Evolutionary conservation across 495 filamentous ascomycete genomes (phyloP).

Genomic region (Pyrenula aspistea): DNA sequence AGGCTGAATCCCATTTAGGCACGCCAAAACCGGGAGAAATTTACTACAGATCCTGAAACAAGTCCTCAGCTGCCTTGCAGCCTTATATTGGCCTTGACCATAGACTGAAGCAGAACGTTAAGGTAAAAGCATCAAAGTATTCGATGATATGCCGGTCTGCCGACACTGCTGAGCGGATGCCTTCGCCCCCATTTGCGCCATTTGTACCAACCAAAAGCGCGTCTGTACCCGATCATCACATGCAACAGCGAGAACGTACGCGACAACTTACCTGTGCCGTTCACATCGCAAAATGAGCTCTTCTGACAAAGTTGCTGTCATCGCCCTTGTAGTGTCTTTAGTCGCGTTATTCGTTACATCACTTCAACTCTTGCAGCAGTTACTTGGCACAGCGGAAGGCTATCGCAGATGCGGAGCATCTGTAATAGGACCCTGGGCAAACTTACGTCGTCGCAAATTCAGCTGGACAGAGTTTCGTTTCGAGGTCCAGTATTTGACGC

Average conservation of each 20-base stretch:
- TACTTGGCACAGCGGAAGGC: conserved; percentile 25
- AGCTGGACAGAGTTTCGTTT: conserved; percentile 19
- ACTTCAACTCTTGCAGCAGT: conserved; percentile 21
- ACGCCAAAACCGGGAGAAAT: no score
- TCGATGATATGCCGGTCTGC: no score
- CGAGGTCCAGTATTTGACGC: conserved; percentile 14
- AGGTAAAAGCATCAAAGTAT: no score
- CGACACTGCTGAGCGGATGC: no score
- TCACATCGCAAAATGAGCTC: background rate
- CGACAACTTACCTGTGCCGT: background rate
- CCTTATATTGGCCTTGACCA: no score
- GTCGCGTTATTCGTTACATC: conserved; percentile 20
- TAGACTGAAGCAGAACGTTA: no score
- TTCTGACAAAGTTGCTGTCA: conserved; percentile 3
- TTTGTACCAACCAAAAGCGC: no score
- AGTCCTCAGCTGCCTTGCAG: no score
- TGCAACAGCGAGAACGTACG: background rate
- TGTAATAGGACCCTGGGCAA: conserved; percentile 20
- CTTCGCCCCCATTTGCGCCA: no score
- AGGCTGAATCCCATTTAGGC: no score
- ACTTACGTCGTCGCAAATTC: conserved; percentile 7
- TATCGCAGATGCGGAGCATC: conserved; percentile 22
- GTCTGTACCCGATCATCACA: no score
- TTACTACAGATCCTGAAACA: no score
- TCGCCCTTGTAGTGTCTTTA: conserved; percentile 20